Evolutionary conservation across 2,329 filamentous ascomycete species (phyloP).

Genomic region (Pleochaeta shiraiana): DNA sequence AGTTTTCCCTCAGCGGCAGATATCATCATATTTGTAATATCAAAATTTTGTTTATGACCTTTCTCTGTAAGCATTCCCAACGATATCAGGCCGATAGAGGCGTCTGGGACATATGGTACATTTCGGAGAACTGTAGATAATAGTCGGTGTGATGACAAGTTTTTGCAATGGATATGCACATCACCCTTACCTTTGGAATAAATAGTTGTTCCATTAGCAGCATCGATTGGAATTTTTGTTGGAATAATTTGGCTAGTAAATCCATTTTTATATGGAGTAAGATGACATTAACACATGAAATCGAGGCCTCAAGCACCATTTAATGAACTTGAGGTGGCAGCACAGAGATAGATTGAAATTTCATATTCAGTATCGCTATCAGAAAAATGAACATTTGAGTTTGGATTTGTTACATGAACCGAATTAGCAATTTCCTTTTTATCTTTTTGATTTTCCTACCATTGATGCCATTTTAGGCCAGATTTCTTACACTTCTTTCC

Average conservation of each 20-base stretch:
- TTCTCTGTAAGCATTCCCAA: neutral
- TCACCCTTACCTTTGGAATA: neutral
- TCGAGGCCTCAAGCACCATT: neutral
- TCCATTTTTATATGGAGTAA: neutral
- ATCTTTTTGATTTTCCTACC: neutral
- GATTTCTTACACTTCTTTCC: neutral
- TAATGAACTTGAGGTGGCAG: neutral
- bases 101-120: neutral
- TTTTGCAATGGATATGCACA: neutral
- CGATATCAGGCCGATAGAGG: neutral
- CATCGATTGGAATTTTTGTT: neutral
- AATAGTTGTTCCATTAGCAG: neutral
- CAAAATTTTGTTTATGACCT: neutral
- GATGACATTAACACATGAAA: neutral
- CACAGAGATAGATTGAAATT: neutral
- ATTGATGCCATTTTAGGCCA: neutral
- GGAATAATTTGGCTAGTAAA: neutral
- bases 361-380: neutral
- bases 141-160: neutral
- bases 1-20: neutral
- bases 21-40: neutral
- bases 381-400: neutral
- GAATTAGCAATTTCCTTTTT: neutral
- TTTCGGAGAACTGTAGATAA: neutral
- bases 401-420: neutral